Base-by-base conservation (phyloP, 306 rosid genomes). In the Crataegus laevigata region DNA sequence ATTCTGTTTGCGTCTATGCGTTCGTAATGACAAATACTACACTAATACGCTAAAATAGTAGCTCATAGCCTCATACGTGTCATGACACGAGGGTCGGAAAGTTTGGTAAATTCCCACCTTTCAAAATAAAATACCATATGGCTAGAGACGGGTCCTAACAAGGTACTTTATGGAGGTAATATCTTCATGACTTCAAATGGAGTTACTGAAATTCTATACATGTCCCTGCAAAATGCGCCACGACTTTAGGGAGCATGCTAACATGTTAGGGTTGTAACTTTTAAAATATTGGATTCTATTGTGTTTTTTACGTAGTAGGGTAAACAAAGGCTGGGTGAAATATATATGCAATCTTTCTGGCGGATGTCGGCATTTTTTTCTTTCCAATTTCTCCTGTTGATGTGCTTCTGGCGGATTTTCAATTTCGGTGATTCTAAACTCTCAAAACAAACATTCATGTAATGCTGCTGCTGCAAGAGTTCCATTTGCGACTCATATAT, bases 1-100 rank as follows among this genome's bases (percentile, higher is more conserved):
- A 34, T 1, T 34, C 2, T 2, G 0, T 2, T 34, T 34, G 2
- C 40, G 40, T 0, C 0, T 2, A 34, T 0, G 9, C 9, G 2
- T 34, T 34, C 40, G 40, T 34, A 34, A 2, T 7, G 9, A 34
- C 40, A 34, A 34, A 34, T 34, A 34, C 8, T 34, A 34, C 2
- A 1, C 8, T 0, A 34, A 34, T 34, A 34, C 38, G 0, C 10
- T 7, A 34, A 34, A 34, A 34, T 34, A 34, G 8, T 34, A 34
- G 9, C 40, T 34, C 9, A 34, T 32, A 6, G 7, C 2, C 40
- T 34, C 9, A 34, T 32, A 6, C 10, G 2, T 34, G 40, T 34
- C 40, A 34, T 2, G 40, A 34, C 40, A 34, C 7, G 9, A 34
- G 2, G 40, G 40, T 7, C 9, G 0, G 40, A 2, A 9, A 34